Evolutionary conservation across 768 basidiomycete species (phyloP), one percentile per base, ranked within the genome.

Genomic region (Naganishia onofrii): DNA sequence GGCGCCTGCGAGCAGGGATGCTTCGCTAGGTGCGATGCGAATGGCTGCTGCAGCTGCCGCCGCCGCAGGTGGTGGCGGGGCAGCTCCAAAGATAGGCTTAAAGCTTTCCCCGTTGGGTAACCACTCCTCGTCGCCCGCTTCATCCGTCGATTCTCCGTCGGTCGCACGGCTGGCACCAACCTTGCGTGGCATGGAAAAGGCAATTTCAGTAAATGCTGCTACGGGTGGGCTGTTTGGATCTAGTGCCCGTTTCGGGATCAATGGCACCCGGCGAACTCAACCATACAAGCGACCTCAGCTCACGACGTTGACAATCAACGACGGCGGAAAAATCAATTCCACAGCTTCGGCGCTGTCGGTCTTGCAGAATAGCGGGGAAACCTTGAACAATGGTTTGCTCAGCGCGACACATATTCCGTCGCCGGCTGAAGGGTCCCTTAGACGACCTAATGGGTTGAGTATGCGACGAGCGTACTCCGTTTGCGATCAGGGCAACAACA

Each of bases 381-480:
- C 23, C 3, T 26, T 66, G 21, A 71, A 71, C 48, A 51, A 51
- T 23, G 75, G 58, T 32, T 48, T 52, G 5, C 60, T 51, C 7
- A 10, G 26, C 21, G 60, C 60, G 2, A 44, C 23, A n/a, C 17
- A 42, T 17, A 52, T 44, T 8, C 46, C 57, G 44, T 19, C 23
- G n/a, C 12, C 23, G 7, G 19, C 23, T 12, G 48, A 51, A 10
- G 58, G 71, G 38, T 36, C 67, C 8, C 70, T 68, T 28, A 42
- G 65, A 19, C 71, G 75, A 26, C 65, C 72, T 3, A 73, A 70
- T 10, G 68, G 70, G 19, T 74, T 73, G 9, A 74, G 75, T 0
- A 80, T 80, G 79, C 70, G 79, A 55, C 71, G 79, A 67, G 79
- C 79, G 17, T 77, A 68, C 70, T 80, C 79, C 3, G 79, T 80